Percentiles rank a stretch among this genome's conserved stretches.
phyloP scores from a whole-genome alignment of 1,284 basidiomycete species.

The Naganishia liquefaciens region DNA sequence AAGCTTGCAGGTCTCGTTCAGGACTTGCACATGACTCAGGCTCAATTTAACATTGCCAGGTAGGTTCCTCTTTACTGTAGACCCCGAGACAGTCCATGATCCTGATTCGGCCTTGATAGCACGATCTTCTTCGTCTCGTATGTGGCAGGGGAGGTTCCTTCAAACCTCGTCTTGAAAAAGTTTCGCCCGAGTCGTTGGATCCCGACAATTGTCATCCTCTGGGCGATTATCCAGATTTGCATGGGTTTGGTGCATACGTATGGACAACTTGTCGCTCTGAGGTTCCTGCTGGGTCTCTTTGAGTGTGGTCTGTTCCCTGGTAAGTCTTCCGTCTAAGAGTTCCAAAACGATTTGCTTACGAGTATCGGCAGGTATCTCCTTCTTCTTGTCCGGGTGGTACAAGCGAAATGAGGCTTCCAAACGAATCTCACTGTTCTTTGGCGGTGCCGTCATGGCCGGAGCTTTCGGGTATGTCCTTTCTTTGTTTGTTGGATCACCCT shows the following conservation, averaged over 20 bases:
- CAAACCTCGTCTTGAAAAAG: slow-evolving; percentile 56
- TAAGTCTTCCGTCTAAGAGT: not conserved
- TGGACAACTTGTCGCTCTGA: slow-evolving; percentile 50
- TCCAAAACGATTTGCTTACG: slow-evolving; percentile 1
- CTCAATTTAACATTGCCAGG: slow-evolving; percentile 49
- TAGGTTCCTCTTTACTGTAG: slow-evolving; percentile 23
- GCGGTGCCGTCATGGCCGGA: slow-evolving; percentile 55
- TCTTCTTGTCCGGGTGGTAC: slow-evolving; percentile 56
- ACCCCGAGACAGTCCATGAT: not conserved
- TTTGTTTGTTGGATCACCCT: not conserved
- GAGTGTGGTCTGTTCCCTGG: slow-evolving; percentile 46
- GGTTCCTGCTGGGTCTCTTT: slow-evolving; percentile 52
- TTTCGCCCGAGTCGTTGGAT: slow-evolving; percentile 50
- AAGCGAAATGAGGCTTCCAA: slow-evolving; percentile 50
- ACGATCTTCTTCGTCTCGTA: slow-evolving; percentile 53
- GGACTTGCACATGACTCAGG: slow-evolving; percentile 50
- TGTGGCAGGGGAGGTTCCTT: slow-evolving; percentile 55
- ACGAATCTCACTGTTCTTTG: slow-evolving; percentile 56
- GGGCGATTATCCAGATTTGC: slow-evolving; percentile 50
- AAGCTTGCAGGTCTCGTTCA: slow-evolving; percentile 48
- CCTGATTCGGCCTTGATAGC: slow-evolving; percentile 15
- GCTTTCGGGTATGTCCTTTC: slow-evolving; percentile 33
- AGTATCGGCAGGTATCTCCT: slow-evolving; percentile 51
- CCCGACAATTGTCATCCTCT: slow-evolving; percentile 48
- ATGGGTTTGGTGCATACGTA: slow-evolving; percentile 52